These are phyloP conservation scores for Boechera divaricarpa DNA, from an alignment of 345 rosid genomes.

Conservation along the genomic window DNA sequence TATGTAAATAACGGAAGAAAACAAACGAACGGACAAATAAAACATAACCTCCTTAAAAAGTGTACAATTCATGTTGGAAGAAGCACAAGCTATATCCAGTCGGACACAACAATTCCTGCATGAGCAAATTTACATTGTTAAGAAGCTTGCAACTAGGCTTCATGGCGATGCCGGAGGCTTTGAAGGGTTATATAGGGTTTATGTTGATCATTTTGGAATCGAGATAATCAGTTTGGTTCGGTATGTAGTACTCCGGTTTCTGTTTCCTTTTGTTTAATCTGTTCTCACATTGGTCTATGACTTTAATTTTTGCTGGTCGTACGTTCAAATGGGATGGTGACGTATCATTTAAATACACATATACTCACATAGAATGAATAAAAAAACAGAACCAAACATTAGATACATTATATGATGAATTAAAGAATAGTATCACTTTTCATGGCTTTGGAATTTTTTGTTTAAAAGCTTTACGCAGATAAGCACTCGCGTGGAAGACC, in stretches of 20 bases:
- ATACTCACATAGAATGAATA: conserved; percentile 11
- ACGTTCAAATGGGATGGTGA: not conserved
- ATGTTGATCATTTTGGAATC: not conserved
- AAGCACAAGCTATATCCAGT: not conserved
- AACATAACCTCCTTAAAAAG: not conserved
- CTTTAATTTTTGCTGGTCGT: not conserved
- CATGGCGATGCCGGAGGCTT: not conserved
- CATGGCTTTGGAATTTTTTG: not conserved
- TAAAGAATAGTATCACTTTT: conserved; percentile 2
- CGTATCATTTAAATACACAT: not conserved
- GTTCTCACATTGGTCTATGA: not conserved
- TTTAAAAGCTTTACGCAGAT: conserved; percentile 32
- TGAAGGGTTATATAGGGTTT: not conserved
- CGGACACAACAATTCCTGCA: not conserved
- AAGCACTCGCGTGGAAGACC: conserved; percentile 51
- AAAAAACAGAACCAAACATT: not conserved
- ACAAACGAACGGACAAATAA: not conserved
- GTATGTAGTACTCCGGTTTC: not conserved
- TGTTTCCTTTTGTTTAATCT: not conserved
- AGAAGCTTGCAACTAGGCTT: not conserved
- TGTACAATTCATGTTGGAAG: not conserved
- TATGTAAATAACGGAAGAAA: not conserved
- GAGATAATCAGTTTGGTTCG: not conserved
- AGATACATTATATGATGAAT: conserved; percentile 13
- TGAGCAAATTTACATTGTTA: not conserved